Evolutionary conservation across 805 yeast genomes (phyloP), one percentile per base, ranked within the genome.

Genomic region (Isabelozyma pseudorhagii): DNA sequence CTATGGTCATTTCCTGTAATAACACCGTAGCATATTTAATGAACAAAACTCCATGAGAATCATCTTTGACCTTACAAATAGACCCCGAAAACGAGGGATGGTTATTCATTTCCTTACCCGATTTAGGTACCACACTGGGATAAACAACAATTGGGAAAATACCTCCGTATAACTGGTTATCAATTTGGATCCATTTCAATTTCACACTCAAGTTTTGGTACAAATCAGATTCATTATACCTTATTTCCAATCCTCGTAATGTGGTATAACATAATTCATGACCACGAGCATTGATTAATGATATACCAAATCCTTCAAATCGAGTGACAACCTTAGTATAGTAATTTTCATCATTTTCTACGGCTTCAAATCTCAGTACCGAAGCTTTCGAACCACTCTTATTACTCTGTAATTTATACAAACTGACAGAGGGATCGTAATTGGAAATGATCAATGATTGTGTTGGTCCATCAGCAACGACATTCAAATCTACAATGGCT

Each of bases 401-500:
- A 1, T 53, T 58, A 8, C 63, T 64, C 48, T 65, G 65, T 45
- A 84, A 61, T 61, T 87, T 87, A 64, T 90, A 90, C 62, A 89
- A 67, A 64, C 97, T 88, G 5, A 81, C 77, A 2, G 84, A 80
- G 6, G 92, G 86, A 57, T 89, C 94, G 60, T 89, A 89, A 49
- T 88, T 84, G 1, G 96, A 80, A 3, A 94, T 85, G 4, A 90
- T 86, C 54, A 94, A 77, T 0, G 96, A 85, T 67, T 90, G 97
- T 1, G 92, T 84, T 0, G 97, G 96, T 0, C 98, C 99, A 72
- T 94, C 98, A 0, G 97, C 98, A 40, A 90, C 85, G 14, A 94
- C 97, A 61, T 91, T 89, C 58, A 96, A 71, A 58, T 91, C 97
- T 28, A 90, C 92, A 49, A 87, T 84, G 0, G 68, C 69, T 31